Base-by-base conservation (phyloP, 2,329 filamentous ascomycete genomes). In the Phialophora expanda region DNA sequence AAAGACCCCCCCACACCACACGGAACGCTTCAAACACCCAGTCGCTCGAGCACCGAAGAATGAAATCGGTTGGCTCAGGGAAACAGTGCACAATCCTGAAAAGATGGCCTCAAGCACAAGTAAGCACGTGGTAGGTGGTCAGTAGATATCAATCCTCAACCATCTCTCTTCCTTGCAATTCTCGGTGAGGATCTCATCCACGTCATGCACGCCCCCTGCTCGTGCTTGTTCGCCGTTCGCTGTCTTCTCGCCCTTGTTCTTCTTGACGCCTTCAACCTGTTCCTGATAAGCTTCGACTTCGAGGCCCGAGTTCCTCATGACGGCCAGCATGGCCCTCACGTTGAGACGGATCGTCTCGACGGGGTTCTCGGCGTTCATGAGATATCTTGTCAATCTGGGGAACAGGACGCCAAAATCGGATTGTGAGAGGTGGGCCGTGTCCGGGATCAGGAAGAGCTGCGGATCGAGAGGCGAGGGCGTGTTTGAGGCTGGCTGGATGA, bases 381-480 rank as follows among this genome's bases (percentile, higher is more conserved):
- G 74, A 51, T 80, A 80, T 56, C 79, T 80, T 8, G 82, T 83
- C 1, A 84, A 70, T 84, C 88, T 90, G 0, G 91, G 91, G 74
- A 96, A 96, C 24, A 96, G 78, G 26, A 95, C 80, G 41, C 90
- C 92, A 72, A 95, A 96, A 74, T 96, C 92, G 22, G 87, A 90
- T 77, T 96, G 92, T 65, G 86, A 91, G 28, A 96, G 84, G 75
- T 96, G 92, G 0, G 92, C 91, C n/a, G 89, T 90, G 53, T 85
- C 81, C 14, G 83, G 76, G 2, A 91, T 88, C 75, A 91, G 94
- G 79, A 91, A 96, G 73, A 94, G 86, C 71, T 89, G 85, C 4
- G 91, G 88, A 63, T 22, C 3, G 32, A 50, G 50, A 20, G 58
- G 58, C 26, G 58, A 61, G 17, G 58, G 58, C 11, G 48, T 83